Evolutionary conservation across 768 basidiomycete genomes (phyloP), one percentile per base, ranked within the genome.

Genomic region (Psilocybe cubensis): DNA sequence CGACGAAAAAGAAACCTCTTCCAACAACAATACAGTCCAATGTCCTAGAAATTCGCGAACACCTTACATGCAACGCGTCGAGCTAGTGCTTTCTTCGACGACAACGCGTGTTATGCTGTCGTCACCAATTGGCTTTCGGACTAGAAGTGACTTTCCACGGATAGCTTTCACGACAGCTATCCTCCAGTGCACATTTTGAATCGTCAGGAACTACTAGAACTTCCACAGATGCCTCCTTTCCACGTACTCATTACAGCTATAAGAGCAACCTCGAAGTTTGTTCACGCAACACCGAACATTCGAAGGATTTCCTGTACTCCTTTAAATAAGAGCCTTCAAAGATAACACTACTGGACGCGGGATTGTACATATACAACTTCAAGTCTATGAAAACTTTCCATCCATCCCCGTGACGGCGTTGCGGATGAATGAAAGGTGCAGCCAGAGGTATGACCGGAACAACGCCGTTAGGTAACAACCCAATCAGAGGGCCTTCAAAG

Each of bases 401-500:
- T 29, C 12, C 46, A 48, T 48, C 35, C 35, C 35, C 35, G 38
- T 52, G 23, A 27, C 35, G 50, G 40, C 50, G 50, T 52, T 28
- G 50, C 50, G 50, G 50, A 52, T 52, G 50, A 52, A 52, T 8
- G 17, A 40, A 52, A 52, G 35, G 50, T 52, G 46, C 28, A 29
- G n/a, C n/a, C n/a, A n/a, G n/a, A n/a, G 27, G 28, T 48, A 48
- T 2, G 8, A 18, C 28, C 6, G 10, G 17, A 48, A 31, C 10
- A 20, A n/a, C 21, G 23, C 44, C 20, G 11, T 29, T 48, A 31
- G 6, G 46, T 18, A 18, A 48, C 43, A 42, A 53, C 23, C 45
- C 29, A 28, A 40, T 42, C 46, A 55, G 48, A 45, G 33, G 54
- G 52, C 41, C 49, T 33, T 50, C 40, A 54, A n/a, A 56, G 51